Percentiles rank a stretch among this genome's conserved stretches.
Conservation (phyloP, 2,329 filamentous ascomycete genomes). For the Diaporthe caulivora region DNA sequence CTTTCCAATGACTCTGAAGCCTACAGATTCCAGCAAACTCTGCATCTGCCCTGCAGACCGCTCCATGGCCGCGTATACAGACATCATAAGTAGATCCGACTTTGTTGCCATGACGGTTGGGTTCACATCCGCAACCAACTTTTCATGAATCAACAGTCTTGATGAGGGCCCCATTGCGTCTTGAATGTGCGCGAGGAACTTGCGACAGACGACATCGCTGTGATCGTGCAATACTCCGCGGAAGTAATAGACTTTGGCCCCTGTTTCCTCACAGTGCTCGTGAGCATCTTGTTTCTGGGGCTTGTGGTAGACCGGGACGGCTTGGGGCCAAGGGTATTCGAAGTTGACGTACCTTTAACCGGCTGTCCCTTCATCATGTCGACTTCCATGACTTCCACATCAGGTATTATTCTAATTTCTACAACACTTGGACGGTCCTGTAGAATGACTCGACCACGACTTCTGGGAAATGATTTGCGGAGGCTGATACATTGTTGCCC, state of each 20-base stretch:
- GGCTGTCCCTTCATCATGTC: constrained; percentile 15
- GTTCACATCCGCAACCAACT: constrained; percentile 5
- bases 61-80: constrained; percentile 18
- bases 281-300: not conserved
- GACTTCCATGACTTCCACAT: constrained; percentile 11
- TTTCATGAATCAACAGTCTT: constrained; percentile 10
- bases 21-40: constrained; percentile 1
- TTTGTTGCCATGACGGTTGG: constrained; percentile 7
- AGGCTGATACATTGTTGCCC: constrained; percentile 17
- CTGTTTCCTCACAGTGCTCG: not conserved
- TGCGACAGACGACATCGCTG: constrained; percentile 7
- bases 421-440: constrained; percentile 14
- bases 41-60: constrained; percentile 13
- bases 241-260: constrained; percentile 4
- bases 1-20: not conserved
- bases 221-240: constrained; percentile 13
- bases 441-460: not conserved
- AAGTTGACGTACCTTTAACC: not conserved
- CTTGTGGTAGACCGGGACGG: too few relatives aligned
- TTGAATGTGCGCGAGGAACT: not conserved
- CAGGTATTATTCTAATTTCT: not conserved
- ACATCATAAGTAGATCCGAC: constrained; percentile 15
- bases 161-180: not conserved
- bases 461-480: constrained; percentile 6
- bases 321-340: not conserved